Evolutionary conservation across 1,139 yeast genomes (phyloP).

Genomic region (Geotrichum phurueaensis): DNA sequence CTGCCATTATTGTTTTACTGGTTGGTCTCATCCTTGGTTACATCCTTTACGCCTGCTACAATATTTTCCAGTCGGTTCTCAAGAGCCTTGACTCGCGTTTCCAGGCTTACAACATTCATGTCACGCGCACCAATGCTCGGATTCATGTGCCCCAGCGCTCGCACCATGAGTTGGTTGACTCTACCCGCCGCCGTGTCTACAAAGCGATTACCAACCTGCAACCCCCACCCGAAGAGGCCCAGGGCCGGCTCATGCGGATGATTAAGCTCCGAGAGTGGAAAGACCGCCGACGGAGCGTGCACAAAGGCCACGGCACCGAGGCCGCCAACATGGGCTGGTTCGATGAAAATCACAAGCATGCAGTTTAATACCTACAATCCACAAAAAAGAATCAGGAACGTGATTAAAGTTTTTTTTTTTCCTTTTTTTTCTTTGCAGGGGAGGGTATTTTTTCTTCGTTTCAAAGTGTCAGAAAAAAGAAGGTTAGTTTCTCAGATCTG

Average conservation of each 20-base stretch:
- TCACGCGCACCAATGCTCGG: neutral
- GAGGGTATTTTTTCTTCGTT: too few relatives aligned
- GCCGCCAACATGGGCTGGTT: constrained; percentile 14
- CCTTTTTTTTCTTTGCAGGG: too few relatives aligned
- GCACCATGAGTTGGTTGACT: neutral
- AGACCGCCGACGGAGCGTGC: constrained; percentile 10
- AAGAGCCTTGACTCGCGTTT: neutral
- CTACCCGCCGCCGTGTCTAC: neutral
- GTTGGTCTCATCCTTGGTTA: neutral
- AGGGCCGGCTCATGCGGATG: neutral
- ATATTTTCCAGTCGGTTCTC: neutral
- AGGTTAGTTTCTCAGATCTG: too few relatives aligned
- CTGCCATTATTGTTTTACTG: constrained; percentile 4
- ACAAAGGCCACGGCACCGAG: constrained; percentile 5
- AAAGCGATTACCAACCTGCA: neutral
- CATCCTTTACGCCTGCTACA: neutral
- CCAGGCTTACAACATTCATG: neutral
- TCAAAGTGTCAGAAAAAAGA: too few relatives aligned
- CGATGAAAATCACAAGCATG: neutral
- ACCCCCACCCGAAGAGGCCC: neutral
- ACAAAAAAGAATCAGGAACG: neutral
- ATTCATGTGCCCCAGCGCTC: neutral
- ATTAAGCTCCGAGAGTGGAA: constrained; percentile 10
- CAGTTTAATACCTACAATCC: neutral
- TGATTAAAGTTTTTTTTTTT: neutral